A percentile compares a stretch with the other conserved stretches of the same genome.
Evolutionary conservation across 176 grass and related monocot genomes (phyloP).

Genomic region (Avena atlantica): DNA sequence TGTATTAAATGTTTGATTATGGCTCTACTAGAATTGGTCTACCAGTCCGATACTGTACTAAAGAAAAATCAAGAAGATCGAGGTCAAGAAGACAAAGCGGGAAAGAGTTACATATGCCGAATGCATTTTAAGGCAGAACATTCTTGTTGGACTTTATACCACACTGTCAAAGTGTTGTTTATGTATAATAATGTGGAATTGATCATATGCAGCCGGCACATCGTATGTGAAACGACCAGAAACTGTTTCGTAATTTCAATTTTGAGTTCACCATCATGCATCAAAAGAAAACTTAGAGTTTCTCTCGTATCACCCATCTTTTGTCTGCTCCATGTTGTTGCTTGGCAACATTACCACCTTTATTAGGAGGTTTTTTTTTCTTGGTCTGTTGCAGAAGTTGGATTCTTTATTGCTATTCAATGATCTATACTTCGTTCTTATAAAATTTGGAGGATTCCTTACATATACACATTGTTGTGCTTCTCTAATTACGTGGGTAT

Average conservation of each 20-base stretch:
- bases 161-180: background rate
- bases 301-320: no score
- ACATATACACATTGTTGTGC: no score
- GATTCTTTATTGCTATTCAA: no score
- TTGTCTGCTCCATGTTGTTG: no score
- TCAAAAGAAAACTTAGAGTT: background rate
- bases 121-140: background rate
- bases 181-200: background rate
- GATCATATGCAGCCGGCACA: background rate
- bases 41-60: background rate
- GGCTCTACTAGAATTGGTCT: background rate
- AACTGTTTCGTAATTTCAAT: background rate
- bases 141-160: background rate
- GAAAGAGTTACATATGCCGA: background rate
- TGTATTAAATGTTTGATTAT: background rate
- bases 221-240: background rate
- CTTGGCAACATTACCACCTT: no score
- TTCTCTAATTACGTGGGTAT: no score
- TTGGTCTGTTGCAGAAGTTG: no score
- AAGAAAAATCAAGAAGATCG: background rate
- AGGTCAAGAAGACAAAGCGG: background rate
- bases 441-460: no score
- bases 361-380: no score
- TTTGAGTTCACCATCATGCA: background rate
- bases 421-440: no score